Percentiles rank a stretch among this genome's conserved stretches.
phyloP scores from a whole-genome alignment of 768 basidiomycete genomes.

The Panellus pusillus region DNA sequence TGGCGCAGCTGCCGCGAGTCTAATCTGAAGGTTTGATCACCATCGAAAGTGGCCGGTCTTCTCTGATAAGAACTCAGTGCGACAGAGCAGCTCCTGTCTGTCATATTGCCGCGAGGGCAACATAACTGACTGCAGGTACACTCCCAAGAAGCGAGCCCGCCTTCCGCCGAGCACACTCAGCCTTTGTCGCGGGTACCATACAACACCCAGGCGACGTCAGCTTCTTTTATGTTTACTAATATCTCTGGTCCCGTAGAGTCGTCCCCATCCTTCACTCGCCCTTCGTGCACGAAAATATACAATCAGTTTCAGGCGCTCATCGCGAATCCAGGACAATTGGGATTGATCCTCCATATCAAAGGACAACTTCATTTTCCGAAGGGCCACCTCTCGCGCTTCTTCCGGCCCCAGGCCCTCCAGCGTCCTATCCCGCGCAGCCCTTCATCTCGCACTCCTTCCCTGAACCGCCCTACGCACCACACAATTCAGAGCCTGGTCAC shows the following conservation, averaged over 20 bases:
- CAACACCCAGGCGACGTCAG: slow-evolving; percentile 19
- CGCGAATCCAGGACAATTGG: slow-evolving; percentile 7
- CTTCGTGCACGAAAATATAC: slow-evolving; percentile 14
- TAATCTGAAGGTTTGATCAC: slow-evolving; percentile 60
- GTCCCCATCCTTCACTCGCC: slow-evolving; percentile 4
- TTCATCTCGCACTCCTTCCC: slow-evolving; percentile 47
- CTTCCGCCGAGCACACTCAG: slow-evolving; percentile 33
- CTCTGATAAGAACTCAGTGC: slow-evolving; percentile 45
- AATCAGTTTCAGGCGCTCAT: slow-evolving; percentile 2
- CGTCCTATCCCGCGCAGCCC: slow-evolving; percentile 29
- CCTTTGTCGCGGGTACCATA: slow-evolving; percentile 16
- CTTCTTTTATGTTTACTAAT: slow-evolving; percentile 24
- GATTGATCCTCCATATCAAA: slow-evolving; percentile 7
- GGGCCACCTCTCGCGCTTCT: slow-evolving; percentile 24
- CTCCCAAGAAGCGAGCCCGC: slow-evolving; percentile 68
- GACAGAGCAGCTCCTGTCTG: slow-evolving; percentile 72
- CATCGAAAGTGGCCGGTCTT: not conserved
- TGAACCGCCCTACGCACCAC: slow-evolving; percentile 38
- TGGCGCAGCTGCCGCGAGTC: slow-evolving; percentile 49
- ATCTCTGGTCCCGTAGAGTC: slow-evolving; percentile 16
- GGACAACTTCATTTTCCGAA: slow-evolving; percentile 9
- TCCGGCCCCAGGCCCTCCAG: slow-evolving; percentile 26
- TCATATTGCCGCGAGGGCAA: slow-evolving; percentile 59
- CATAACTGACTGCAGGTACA: slow-evolving; percentile 64
- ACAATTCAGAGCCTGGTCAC: slow-evolving; percentile 57